Evolutionary conservation across 1,139 yeast species (phyloP).

Genomic region (Debaryomyces udenii): DNA sequence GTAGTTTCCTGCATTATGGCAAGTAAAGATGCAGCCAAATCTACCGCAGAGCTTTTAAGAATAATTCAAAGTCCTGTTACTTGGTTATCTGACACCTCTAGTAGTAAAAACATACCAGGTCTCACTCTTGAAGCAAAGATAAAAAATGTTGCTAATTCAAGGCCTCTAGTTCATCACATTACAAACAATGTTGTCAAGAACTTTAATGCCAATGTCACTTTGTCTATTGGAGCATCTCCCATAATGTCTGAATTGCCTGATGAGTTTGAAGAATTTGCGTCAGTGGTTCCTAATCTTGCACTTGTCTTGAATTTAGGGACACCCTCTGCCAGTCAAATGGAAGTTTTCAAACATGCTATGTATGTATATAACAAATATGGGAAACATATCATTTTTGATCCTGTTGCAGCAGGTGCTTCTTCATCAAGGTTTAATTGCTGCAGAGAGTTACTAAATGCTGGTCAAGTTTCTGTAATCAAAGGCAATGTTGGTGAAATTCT

Average conservation of each 20-base stretch:
- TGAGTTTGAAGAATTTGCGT: conserved; percentile 72
- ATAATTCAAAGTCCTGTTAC: conserved; percentile 19
- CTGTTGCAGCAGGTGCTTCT: conserved; percentile 92
- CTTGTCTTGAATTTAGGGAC: conserved; percentile 81
- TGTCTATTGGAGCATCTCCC: conserved; percentile 87
- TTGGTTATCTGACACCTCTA: conserved; percentile 10
- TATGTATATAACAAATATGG: conserved; percentile 58
- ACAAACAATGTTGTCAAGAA: conserved; percentile 90
- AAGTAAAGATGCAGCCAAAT: conserved; percentile 53
- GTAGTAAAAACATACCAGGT: conserved; percentile 17
- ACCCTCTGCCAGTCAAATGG: conserved; percentile 49
- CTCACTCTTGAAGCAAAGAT: conserved; percentile 16
- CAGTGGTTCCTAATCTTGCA: conserved; percentile 51
- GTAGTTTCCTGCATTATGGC: conserved; percentile 90
- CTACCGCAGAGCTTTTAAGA: conserved; percentile 43
- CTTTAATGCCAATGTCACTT: conserved; percentile 85
- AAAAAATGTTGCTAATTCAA: conserved; percentile 5
- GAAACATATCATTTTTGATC: conserved; percentile 78
- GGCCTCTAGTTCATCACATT: conserved; percentile 82
- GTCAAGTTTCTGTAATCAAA: conserved; percentile 72
- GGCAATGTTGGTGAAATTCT: conserved; percentile 87
- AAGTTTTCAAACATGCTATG: conserved; percentile 55
- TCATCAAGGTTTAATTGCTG: conserved; percentile 54
- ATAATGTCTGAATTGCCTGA: conserved; percentile 81
- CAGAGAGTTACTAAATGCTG: conserved; percentile 53